Evolutionary conservation across 345 rosid genomes (phyloP).

Genomic region (Rubroshorea leprosula): DNA sequence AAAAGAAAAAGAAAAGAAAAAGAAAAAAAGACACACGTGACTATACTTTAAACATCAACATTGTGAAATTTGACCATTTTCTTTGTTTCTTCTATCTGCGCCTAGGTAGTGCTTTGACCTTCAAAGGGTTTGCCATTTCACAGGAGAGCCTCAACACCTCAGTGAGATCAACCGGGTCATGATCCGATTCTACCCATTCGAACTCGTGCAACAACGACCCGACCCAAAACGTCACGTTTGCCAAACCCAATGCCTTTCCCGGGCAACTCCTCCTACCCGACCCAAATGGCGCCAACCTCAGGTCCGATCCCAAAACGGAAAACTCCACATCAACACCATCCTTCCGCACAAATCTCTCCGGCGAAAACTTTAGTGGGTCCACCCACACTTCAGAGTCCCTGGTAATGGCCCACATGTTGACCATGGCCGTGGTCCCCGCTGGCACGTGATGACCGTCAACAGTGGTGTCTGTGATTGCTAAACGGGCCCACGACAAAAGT

Average conservation of each 20-base stretch:
- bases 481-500: constrained; percentile 82
- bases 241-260: constrained; percentile 58
- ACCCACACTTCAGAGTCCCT: constrained; percentile 69
- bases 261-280: constrained; percentile 82
- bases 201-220: constrained; percentile 59
- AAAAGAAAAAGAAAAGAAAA: too few species aligned
- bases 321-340: constrained; percentile 40
- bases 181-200: constrained; percentile 40
- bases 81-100: constrained; percentile 3
- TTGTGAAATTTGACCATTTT: not conserved
- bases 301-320: constrained; percentile 78
- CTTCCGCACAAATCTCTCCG: constrained; percentile 49
- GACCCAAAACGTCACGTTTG: constrained; percentile 63
- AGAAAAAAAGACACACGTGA: too few species aligned
- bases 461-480: constrained; percentile 63
- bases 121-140: constrained; percentile 72
- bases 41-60: too few species aligned
- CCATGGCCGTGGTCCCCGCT: constrained; percentile 83
- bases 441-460: constrained; percentile 76
- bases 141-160: constrained; percentile 65
- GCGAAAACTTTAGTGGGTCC: constrained; percentile 57
- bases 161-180: constrained; percentile 42
- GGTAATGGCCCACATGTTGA: constrained; percentile 93
- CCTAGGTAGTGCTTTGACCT: constrained; percentile 37
- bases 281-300: constrained; percentile 78